phyloP scores from a whole-genome alignment of 192 early-diverging fungal species.

The Dimargaris xerosporica region DNA sequence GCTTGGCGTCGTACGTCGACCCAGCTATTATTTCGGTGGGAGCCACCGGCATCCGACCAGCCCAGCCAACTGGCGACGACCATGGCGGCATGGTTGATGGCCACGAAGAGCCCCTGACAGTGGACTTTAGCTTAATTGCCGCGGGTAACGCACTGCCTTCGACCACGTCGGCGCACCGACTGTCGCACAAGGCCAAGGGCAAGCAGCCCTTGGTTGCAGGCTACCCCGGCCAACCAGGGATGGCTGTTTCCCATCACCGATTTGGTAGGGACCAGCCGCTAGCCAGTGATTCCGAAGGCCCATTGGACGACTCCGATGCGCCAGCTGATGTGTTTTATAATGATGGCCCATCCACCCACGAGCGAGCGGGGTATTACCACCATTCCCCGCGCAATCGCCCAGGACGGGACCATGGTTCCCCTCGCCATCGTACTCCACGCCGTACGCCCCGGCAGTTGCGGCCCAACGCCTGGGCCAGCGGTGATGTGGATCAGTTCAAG shows the following conservation, averaged over 20 bases:
- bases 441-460: not conserved
- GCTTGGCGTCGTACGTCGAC: constrained; percentile 20
- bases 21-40: constrained; percentile 46
- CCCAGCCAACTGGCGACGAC: not conserved
- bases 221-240: not conserved
- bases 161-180: not conserved
- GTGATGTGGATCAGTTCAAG: constrained; percentile 38
- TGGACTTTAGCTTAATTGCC: not conserved
- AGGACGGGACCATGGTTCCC: not conserved
- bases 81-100: not conserved
- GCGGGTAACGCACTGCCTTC: not conserved
- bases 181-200: constrained; percentile 12
- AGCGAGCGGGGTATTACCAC: not conserved
- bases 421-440: not conserved
- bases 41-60: not conserved
- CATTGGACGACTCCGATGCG: not conserved
- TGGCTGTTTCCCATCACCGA: not conserved
- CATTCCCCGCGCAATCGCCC: not conserved
- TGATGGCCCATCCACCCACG: not conserved
- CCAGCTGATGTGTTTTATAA: not conserved
- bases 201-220: constrained; percentile 7
- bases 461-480: constrained; percentile 36
- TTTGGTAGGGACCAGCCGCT: not conserved
- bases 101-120: not conserved
- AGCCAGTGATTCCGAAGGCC: constrained; percentile 9